Evolutionary conservation across 164 flowering plant species (phyloP), one percentile per base, ranked within the genome.

Genomic region (Berberis thunbergii): DNA sequence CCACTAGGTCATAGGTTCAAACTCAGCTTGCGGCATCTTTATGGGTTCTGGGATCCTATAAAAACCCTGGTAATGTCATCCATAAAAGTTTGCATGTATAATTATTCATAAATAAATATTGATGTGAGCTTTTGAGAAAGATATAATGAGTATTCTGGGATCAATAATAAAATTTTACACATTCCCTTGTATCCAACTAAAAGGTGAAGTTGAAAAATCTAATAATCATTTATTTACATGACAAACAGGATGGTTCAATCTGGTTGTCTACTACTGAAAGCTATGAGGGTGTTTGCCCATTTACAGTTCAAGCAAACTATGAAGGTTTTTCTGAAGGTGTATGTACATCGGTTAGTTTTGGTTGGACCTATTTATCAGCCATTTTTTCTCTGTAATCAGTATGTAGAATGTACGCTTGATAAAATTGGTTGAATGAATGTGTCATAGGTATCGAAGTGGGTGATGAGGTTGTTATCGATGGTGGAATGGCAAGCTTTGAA

Each of bases 401-500:
- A 26, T 26, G 26, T 26, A 26, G 26, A 26, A 26, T 26, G 26
- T 26, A 26, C 26, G 26, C 26, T 26, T 26, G 26, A 42, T 59
- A 45, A 57, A 43, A n/a, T 57, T 63, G 42, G 1, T 45, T 54
- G 2, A 11, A 42, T 64, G 26, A 62, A 53, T 55, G 58, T 5
- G 41, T 62, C 60, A 56, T 75, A 91, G 97, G 88, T 70, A 74
- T 88, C 13, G 53, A 58, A 38, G 83, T 85, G 73, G 97, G 96
- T 50, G 97, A 91, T 80, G 90, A 76, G 63, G 79, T 91, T 63
- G 87, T 91, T 42, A 75, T 91, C 69, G 97, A 91, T 74, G 97
- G 94, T 72, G 97, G 97, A 62, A 91, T 88, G 97, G 86, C 91
- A 49, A 81, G 82, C 59, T 91, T 91, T 79, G 84, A 84, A 71